These are phyloP conservation scores for Fusarium sp. DNA, from an alignment of 2,329 filamentous ascomycete genomes.

Conservation along the genomic window DNA sequence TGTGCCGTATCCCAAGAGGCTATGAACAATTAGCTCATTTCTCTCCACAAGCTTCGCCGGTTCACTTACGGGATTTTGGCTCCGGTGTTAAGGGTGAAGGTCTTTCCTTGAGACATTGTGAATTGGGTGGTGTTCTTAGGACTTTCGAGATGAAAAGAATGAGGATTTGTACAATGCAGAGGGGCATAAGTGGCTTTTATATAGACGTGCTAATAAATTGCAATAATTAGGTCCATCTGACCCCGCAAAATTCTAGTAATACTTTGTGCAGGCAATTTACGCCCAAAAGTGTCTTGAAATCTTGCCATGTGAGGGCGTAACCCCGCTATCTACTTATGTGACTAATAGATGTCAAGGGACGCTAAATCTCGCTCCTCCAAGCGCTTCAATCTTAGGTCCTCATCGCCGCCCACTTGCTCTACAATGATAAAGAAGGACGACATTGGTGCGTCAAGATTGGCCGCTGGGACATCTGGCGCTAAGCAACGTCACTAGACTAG, in stretches of 20 bases:
- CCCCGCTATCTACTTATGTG: neutral
- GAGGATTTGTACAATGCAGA: too few species aligned
- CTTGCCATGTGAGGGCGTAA: too few species aligned
- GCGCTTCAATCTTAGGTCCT: slow-evolving; percentile 6
- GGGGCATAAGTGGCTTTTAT: too few species aligned
- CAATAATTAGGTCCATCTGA: too few species aligned
- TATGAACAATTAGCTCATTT: neutral
- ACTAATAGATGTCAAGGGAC: neutral
- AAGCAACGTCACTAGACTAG: too few species aligned
- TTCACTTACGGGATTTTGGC: slow-evolving; percentile 10
- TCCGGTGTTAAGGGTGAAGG: slow-evolving; percentile 6
- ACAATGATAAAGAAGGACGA: neutral
- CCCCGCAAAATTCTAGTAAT: too few species aligned
- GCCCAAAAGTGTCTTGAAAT: too few species aligned
- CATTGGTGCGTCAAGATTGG: neutral
- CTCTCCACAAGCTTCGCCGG: neutral
- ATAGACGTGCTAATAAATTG: too few species aligned
- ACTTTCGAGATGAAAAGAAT: too few species aligned
- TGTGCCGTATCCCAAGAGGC: slow-evolving; percentile 15
- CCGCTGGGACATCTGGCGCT: too few species aligned
- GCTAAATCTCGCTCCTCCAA: slow-evolving; percentile 2
- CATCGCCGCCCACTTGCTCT: neutral
- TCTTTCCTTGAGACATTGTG: slow-evolving; percentile 14
- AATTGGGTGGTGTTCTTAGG: neutral
- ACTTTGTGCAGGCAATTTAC: too few species aligned